These are phyloP conservation scores for Solanum tarijense DNA, from an alignment of 257 asterid species.

Conservation along the genomic window DNA sequence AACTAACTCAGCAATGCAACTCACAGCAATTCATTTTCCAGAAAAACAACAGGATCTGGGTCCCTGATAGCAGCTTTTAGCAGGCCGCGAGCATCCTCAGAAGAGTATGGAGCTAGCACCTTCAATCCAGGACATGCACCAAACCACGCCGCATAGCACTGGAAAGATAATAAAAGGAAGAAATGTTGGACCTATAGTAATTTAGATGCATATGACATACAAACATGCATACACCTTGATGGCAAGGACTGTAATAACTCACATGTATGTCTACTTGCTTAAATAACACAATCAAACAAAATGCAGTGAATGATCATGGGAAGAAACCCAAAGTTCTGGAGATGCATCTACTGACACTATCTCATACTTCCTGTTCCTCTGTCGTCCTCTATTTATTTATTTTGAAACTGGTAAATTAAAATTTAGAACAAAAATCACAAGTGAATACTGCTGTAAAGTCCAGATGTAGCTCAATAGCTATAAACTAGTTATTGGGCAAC, in stretches of 20 bases:
- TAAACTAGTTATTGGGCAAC: neutral
- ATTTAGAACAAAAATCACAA: neutral
- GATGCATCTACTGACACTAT: neutral
- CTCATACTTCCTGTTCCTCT: neutral
- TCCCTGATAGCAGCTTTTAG: conserved; percentile 95
- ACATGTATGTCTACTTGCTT: neutral
- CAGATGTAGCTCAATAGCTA: neutral
- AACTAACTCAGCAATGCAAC: conserved; percentile 1
- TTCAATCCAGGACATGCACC: conserved; percentile 77
- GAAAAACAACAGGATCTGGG: conserved; percentile 90
- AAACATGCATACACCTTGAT: neutral
- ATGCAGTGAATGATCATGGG: neutral
- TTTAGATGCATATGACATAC: neutral
- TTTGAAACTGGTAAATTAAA: neutral
- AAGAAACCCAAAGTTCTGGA: neutral
- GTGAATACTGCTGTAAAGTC: neutral
- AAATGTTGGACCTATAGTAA: neutral
- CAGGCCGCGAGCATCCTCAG: conserved; percentile 93
- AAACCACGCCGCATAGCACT: conserved; percentile 94
- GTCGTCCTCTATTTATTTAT: neutral
- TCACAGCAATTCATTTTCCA: conserved; percentile 81
- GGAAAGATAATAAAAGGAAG: conserved; percentile 5
- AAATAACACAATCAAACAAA: neutral
- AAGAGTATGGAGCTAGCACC: conserved; percentile 69
- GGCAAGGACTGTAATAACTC: neutral